phyloP scores from a whole-genome alignment of 2,329 filamentous ascomycete genomes.

The Endocalyx cinctus region DNA sequence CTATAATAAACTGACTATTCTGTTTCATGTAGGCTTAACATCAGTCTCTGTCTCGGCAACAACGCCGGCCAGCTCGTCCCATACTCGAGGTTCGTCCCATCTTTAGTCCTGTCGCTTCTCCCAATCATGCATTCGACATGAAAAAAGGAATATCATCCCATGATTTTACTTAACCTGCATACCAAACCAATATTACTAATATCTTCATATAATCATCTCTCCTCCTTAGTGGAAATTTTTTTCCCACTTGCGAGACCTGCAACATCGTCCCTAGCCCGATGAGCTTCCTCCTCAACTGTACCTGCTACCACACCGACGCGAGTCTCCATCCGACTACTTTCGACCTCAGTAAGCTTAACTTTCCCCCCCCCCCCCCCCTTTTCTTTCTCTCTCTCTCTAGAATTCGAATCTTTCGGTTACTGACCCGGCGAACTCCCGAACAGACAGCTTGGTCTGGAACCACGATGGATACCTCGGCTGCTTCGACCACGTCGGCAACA shows the following conservation, averaged over 20 bases:
- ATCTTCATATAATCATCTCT: no score
- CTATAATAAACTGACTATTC: no score
- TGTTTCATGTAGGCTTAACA: slow-evolving; percentile 37
- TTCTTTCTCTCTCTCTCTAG: not conserved
- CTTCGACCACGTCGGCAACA: slow-evolving; percentile 32
- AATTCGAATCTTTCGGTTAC: slow-evolving; percentile 2
- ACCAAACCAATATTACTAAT: not conserved
- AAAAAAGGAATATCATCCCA: no score
- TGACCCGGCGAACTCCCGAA: slow-evolving; percentile 1
- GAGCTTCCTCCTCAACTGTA: slow-evolving; percentile 20
- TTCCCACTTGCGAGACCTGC: slow-evolving; percentile 23
- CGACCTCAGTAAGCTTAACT: slow-evolving; percentile 26
- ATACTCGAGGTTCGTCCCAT: slow-evolving; percentile 17
- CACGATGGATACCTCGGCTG: slow-evolving; percentile 33
- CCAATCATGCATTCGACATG: no score
- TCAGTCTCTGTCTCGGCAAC: slow-evolving; percentile 27
- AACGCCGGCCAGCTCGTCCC: slow-evolving; percentile 22
- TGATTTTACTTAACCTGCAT: no score
- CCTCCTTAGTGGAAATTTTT: slow-evolving; percentile 26
- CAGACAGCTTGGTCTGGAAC: slow-evolving; percentile 33
- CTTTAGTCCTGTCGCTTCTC: not conserved
- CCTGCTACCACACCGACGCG: slow-evolving; percentile 17
- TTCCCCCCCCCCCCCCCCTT: not conserved
- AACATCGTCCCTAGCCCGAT: slow-evolving; percentile 16
- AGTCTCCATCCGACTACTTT: slow-evolving; percentile 13